Percentiles rank a stretch among this genome's conserved stretches.
phyloP scores from a whole-genome alignment of 2,329 filamentous ascomycete species.

The Aspergillus niger region DNA sequence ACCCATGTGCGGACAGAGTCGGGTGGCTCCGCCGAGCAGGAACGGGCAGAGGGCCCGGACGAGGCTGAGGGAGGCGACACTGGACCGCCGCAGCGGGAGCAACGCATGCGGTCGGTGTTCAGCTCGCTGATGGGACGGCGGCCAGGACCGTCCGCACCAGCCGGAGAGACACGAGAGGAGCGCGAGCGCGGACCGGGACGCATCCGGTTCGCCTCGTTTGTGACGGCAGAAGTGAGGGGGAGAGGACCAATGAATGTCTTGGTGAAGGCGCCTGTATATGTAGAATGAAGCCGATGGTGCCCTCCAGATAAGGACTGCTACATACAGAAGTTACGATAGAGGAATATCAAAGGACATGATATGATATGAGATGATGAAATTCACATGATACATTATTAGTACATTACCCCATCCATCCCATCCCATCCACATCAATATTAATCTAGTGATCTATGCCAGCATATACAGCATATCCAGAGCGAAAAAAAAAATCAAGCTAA shows the following conservation, averaged over 20 bases:
- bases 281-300: background rate
- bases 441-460: background rate
- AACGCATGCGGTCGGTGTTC: slow-evolving; percentile 45
- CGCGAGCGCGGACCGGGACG: slow-evolving; percentile 40
- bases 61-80: slow-evolving; percentile 25
- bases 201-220: slow-evolving; percentile 74
- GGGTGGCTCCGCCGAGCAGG: slow-evolving; percentile 21
- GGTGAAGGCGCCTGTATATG: slow-evolving; percentile 71
- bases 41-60: slow-evolving; percentile 8
- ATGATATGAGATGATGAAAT: background rate
- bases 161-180: slow-evolving; percentile 25
- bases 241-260: slow-evolving; percentile 64
- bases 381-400: background rate
- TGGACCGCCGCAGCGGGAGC: background rate
- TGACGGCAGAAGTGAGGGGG: slow-evolving; percentile 73
- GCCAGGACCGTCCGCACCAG: slow-evolving; percentile 10
- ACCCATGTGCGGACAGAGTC: slow-evolving; percentile 15
- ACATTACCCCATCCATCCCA: background rate
- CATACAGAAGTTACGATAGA: background rate
- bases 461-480: background rate
- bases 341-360: background rate
- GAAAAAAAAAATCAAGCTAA: background rate
- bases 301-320: background rate
- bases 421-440: background rate
- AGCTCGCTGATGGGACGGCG: slow-evolving; percentile 40